Percentiles rank a stretch among this genome's conserved stretches.
phyloP scores from a whole-genome alignment of 1,284 basidiomycete species.

The Trichosporon ovoides region DNA sequence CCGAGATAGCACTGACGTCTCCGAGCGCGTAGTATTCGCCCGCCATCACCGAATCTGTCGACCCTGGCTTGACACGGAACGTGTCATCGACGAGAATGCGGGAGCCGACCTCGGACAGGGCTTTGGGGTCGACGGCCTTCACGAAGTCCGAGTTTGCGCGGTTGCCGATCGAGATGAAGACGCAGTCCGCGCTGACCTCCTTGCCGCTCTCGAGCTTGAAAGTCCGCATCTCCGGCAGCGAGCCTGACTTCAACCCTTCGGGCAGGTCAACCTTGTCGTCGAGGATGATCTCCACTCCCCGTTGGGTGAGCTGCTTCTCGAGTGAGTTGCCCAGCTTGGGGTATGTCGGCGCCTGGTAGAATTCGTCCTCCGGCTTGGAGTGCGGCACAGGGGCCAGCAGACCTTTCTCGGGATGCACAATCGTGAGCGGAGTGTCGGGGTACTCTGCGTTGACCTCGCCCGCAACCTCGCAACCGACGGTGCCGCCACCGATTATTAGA shows the following conservation, averaged over 20 bases:
- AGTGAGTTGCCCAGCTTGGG: conserved; percentile 35
- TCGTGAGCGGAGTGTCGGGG: conserved; percentile 32
- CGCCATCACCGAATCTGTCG: conserved; percentile 16
- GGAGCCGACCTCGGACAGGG: conserved; percentile 31
- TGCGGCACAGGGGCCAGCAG: conserved; percentile 27
- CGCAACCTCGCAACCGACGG: conserved; percentile 51
- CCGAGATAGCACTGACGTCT: conserved; percentile 36
- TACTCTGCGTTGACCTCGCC: conserved; percentile 30
- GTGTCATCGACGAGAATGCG: conserved; percentile 42
- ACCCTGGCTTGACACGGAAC: conserved; percentile 30
- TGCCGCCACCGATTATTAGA: conserved; percentile 49
- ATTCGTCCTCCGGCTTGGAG: conserved; percentile 14
- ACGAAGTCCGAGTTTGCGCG: conserved; percentile 46
- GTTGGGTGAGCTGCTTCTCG: conserved; percentile 32
- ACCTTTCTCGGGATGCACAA: conserved; percentile 27
- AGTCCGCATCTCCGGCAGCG: conserved; percentile 25
- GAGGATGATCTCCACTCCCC: conserved; percentile 43
- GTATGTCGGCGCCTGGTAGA: conserved; percentile 24
- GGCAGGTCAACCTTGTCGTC: conserved; percentile 24
- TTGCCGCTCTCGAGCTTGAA: conserved; percentile 39
- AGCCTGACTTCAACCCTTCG: not conserved
- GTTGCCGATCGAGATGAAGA: conserved; percentile 49
- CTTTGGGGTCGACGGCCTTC: conserved; percentile 30
- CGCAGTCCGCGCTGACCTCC: conserved; percentile 47
- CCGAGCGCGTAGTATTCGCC: conserved; percentile 45